Conservation (phyloP, 179 eudicot species). For the Amaranthus tricolor region DNA sequence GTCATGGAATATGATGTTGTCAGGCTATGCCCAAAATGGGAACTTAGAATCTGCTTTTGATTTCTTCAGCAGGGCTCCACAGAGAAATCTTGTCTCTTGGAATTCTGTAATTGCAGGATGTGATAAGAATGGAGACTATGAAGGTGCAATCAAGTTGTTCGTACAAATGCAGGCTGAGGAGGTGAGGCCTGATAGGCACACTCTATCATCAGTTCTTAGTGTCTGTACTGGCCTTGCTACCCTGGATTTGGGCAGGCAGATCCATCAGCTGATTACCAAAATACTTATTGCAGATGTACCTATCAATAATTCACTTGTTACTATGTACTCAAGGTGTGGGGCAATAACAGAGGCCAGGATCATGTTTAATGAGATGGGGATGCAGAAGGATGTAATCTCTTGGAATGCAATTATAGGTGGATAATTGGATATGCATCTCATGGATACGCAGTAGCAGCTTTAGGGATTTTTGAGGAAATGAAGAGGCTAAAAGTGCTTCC, state of each 20-base stretch:
- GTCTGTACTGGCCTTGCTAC: slow-evolving; percentile 39
- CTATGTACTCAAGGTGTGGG: slow-evolving; percentile 68
- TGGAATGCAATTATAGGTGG: slow-evolving; percentile 77
- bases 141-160: slow-evolving; percentile 40
- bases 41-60: slow-evolving; percentile 38
- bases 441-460: slow-evolving; percentile 45
- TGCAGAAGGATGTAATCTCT: slow-evolving; percentile 45
- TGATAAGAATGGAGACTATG: slow-evolving; percentile 41
- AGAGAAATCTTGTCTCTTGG: slow-evolving; percentile 52
- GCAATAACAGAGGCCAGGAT: slow-evolving; percentile 41
- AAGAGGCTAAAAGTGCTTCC: slow-evolving; percentile 39
- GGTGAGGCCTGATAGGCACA: slow-evolving; percentile 51
- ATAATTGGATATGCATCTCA: slow-evolving; percentile 59
- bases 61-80: slow-evolving; percentile 41
- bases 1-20: slow-evolving; percentile 59
- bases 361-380: slow-evolving; percentile 45
- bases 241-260: slow-evolving; percentile 45
- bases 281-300: slow-evolving; percentile 43
- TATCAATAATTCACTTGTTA: slow-evolving; percentile 49
- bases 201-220: slow-evolving; percentile 51
- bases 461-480: slow-evolving; percentile 52
- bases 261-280: slow-evolving; percentile 47
- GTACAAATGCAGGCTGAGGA: slow-evolving; percentile 38
- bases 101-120: slow-evolving; percentile 53
- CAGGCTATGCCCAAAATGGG: slow-evolving; percentile 47